Evolutionary conservation across 345 rosid species (phyloP).

Genomic region (Populus euphratica): DNA sequence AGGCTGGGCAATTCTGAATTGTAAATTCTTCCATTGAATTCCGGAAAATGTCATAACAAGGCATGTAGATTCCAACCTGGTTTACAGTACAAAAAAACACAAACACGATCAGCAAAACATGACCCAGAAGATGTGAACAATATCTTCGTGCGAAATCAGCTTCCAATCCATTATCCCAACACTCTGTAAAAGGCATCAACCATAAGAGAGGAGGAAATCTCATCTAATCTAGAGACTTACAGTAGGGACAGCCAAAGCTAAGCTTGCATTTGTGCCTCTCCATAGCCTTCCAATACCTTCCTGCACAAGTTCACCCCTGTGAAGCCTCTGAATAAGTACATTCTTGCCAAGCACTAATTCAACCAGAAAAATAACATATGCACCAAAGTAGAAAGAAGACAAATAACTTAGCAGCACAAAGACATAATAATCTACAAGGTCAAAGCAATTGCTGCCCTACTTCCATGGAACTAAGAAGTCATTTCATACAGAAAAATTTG

Average conservation of each 20-base stretch:
- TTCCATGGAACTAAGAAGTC: background rate
- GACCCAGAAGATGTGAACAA: background rate
- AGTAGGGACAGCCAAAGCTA: constrained; percentile 87
- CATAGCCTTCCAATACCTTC: constrained; percentile 80
- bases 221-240: constrained; percentile 36
- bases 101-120: background rate
- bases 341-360: background rate
- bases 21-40: constrained; percentile 61
- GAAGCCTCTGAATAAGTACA: constrained; percentile 10
- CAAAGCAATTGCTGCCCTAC: background rate
- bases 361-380: background rate
- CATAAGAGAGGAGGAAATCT: background rate
- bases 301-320: constrained; percentile 50
- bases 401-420: too few species aligned
- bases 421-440: background rate
- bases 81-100: background rate
- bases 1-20: constrained; percentile 40
- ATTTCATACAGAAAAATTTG: background rate
- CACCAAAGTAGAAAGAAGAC: background rate
- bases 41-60: constrained; percentile 82
- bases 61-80: constrained; percentile 94
- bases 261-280: constrained; percentile 96
- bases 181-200: too few species aligned
- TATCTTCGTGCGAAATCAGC: background rate
- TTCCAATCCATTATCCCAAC: background rate